phyloP scores from a whole-genome alignment of 495 filamentous ascomycete species.

The Apodospora peruviana region DNA sequence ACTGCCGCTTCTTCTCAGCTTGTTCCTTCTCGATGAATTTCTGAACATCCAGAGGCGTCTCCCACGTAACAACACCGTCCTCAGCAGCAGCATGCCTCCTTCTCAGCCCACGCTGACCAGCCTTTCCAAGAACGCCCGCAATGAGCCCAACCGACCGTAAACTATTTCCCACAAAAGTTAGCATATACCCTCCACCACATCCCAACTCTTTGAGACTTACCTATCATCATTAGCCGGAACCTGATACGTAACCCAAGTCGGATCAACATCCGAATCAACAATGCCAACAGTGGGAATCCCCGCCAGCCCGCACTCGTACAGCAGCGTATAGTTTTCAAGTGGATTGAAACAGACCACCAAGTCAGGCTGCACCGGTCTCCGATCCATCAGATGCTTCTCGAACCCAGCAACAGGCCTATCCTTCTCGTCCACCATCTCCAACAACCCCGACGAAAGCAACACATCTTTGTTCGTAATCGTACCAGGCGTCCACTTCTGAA shows the following conservation, averaged over 20 bases:
- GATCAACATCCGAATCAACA: slow-evolving; percentile 89
- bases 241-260: slow-evolving; percentile 91
- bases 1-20: neutral
- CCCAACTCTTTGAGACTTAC: slow-evolving; percentile 43
- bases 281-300: slow-evolving; percentile 92
- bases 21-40: slow-evolving; percentile 16
- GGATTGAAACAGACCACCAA: slow-evolving; percentile 90
- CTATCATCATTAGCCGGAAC: slow-evolving; percentile 97
- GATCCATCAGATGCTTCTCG: slow-evolving; percentile 55
- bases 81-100: slow-evolving; percentile 57
- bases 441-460: slow-evolving; percentile 62
- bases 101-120: slow-evolving; percentile 71
- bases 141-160: slow-evolving; percentile 75
- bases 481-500: slow-evolving; percentile 90
- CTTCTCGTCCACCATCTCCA: slow-evolving; percentile 64
- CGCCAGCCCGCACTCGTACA: slow-evolving; percentile 85
- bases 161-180: slow-evolving; percentile 56
- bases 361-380: slow-evolving; percentile 71
- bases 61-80: slow-evolving; percentile 54
- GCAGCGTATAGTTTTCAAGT: slow-evolving; percentile 78
- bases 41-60: slow-evolving; percentile 35
- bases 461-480: slow-evolving; percentile 88
- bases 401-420: slow-evolving; percentile 65
- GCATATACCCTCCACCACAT: no score
- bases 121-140: slow-evolving; percentile 76